phyloP scores from a whole-genome alignment of 495 filamentous ascomycete species.

The Aspergillus bertholletiae region DNA sequence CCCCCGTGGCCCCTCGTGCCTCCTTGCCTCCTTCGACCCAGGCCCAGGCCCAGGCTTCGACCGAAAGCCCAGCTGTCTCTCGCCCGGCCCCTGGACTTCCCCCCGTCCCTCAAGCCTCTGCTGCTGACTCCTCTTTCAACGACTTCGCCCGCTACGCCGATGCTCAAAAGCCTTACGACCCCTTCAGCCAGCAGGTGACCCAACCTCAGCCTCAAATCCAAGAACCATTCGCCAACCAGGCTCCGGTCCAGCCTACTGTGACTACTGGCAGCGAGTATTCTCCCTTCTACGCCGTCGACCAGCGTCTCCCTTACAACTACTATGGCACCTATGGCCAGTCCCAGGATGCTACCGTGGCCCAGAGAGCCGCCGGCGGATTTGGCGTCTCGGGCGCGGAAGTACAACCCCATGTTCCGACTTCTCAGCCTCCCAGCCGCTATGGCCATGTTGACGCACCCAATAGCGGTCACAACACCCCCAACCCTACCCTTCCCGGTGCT shows the following conservation, averaged over 20 bases:
- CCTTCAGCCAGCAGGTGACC: constrained; percentile 75
- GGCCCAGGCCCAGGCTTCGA: constrained; percentile 36
- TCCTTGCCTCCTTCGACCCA: constrained; percentile 76
- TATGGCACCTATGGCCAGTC: constrained; percentile 75
- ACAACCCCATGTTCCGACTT: constrained; percentile 71
- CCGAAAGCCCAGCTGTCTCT: constrained; percentile 59
- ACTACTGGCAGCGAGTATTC: constrained; percentile 77
- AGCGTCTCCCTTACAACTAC: constrained; percentile 75
- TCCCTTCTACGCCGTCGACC: constrained; percentile 82
- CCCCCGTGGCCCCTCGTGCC: constrained; percentile 86
- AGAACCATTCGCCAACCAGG: constrained; percentile 56
- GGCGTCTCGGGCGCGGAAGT: constrained; percentile 68
- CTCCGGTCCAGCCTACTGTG: constrained; percentile 44
- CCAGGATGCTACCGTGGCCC: constrained; percentile 68
- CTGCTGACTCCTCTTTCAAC: constrained; percentile 49
- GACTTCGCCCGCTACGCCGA: constrained; percentile 68
- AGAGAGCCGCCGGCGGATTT: constrained; percentile 64
- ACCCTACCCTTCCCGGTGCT: constrained; percentile 68
- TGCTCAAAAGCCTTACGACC: constrained; percentile 80
- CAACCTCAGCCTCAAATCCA: constrained; percentile 59
- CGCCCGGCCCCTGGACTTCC: constrained; percentile 69
- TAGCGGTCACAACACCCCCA: constrained; percentile 85
- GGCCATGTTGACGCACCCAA: constrained; percentile 71
- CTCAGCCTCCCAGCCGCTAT: constrained; percentile 64
- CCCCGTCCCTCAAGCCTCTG: constrained; percentile 55